These are phyloP conservation scores for Moesziomyces sp. DNA, from an alignment of 1,284 basidiomycete species.

Conservation along the genomic window DNA sequence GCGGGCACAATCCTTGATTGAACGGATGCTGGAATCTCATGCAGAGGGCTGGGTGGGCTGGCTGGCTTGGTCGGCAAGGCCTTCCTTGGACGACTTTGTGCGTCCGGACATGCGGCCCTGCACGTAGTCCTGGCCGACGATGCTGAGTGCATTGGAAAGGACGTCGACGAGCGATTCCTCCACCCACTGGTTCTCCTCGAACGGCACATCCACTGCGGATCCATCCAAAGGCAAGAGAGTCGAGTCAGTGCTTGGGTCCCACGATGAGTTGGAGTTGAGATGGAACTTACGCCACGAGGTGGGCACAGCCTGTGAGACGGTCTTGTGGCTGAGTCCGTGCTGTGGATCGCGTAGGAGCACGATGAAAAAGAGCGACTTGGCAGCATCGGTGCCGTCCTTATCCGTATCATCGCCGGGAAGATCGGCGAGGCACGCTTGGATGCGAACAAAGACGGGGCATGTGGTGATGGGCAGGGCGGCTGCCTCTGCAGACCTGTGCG, in stretches of 20 bases:
- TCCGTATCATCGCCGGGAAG: conserved; percentile 30
- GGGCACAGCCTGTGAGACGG: conserved; percentile 61
- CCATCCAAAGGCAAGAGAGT: neutral
- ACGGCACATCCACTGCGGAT: conserved; percentile 54
- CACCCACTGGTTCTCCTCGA: conserved; percentile 64
- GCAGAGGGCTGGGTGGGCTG: conserved; percentile 4
- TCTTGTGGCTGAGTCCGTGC: conserved; percentile 60
- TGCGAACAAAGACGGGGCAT: conserved; percentile 89
- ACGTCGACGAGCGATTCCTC: conserved; percentile 64
- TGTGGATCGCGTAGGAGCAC: conserved; percentile 60
- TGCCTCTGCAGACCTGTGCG: conserved; percentile 8
- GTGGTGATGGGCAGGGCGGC: conserved; percentile 78
- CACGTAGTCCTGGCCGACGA: conserved; percentile 62
- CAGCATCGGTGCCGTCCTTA: neutral
- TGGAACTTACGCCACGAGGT: conserved; percentile 59
- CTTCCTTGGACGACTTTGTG: conserved; percentile 47
- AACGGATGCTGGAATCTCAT: neutral
- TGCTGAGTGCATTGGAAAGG: conserved; percentile 58
- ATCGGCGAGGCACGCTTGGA: conserved; percentile 76
- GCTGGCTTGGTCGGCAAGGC: conserved; percentile 13
- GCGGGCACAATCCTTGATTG: neutral
- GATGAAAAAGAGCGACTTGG: conserved; percentile 55
- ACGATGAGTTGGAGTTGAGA: neutral
- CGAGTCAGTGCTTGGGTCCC: conserved; percentile 1
- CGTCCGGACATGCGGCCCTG: conserved; percentile 56